Evolutionary conservation across 176 grass and related monocot genomes (phyloP).

Genomic region (Zea mays): Zm-B73-REFERENCE-NAM-5.0 NC_050100.1:214009501-214010000

Average conservation of each 20-base stretch:
- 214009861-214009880: constrained; percentile 5
- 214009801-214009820: neutral
- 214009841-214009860: neutral
- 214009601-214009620: constrained; percentile 72
- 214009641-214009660: constrained; percentile 90
- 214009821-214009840: neutral
- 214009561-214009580: constrained; percentile 82
- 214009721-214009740: constrained; percentile 37
- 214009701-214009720: constrained; percentile 95
- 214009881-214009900: constrained; percentile 19
- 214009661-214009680: constrained; percentile 86
- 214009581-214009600: constrained; percentile 63
- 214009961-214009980: neutral
- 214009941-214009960: constrained; percentile 13
- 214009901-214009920: constrained; percentile 6
- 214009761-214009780: constrained; percentile 3
- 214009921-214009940: neutral
- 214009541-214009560: constrained; percentile 85
- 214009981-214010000: constrained; percentile 10
- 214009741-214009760: constrained; percentile 39
- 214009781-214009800: neutral
- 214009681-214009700: constrained; percentile 79
- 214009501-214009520: constrained; percentile 59
- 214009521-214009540: constrained; percentile 49
- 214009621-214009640: constrained; percentile 67